A percentile compares a stretch with the other conserved stretches of the same genome.
Conservation (phyloP, 257 asterid genomes). For the Nicotiana benthamiana region DNA sequence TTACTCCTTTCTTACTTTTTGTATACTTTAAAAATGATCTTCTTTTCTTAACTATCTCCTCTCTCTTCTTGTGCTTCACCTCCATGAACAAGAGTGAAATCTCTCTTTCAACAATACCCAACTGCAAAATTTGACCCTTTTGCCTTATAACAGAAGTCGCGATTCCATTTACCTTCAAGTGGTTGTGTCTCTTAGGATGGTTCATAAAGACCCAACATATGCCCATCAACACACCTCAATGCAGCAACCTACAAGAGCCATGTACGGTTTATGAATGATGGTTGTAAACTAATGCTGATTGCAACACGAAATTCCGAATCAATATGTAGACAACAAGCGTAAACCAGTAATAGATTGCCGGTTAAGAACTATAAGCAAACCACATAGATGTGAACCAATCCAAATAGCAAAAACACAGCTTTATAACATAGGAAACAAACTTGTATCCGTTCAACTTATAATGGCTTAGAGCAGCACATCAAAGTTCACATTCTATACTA, state of each 20-base stretch:
- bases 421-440: background rate
- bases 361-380: background rate
- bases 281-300: background rate
- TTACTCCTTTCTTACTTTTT: too few species aligned
- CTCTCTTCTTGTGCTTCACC: background rate
- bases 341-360: background rate
- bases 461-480: background rate
- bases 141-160: background rate
- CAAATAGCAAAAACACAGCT: background rate
- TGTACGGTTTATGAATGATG: background rate
- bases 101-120: background rate
- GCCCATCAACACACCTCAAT: conserved; percentile 73
- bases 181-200: conserved; percentile 36
- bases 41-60: too few species aligned
- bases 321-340: background rate
- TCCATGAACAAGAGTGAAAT: too few species aligned
- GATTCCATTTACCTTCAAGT: background rate
- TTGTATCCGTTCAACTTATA: background rate
- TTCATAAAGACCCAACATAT: conserved; percentile 74
- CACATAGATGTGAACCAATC: background rate
- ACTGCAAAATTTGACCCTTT: background rate
- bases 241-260: conserved; percentile 62
- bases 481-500: too few species aligned
- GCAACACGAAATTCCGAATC: background rate
- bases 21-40: too few species aligned